Evolutionary conservation across 2,329 filamentous ascomycete genomes (phyloP).

Genomic region (Colletotrichum shisoi): DNA sequence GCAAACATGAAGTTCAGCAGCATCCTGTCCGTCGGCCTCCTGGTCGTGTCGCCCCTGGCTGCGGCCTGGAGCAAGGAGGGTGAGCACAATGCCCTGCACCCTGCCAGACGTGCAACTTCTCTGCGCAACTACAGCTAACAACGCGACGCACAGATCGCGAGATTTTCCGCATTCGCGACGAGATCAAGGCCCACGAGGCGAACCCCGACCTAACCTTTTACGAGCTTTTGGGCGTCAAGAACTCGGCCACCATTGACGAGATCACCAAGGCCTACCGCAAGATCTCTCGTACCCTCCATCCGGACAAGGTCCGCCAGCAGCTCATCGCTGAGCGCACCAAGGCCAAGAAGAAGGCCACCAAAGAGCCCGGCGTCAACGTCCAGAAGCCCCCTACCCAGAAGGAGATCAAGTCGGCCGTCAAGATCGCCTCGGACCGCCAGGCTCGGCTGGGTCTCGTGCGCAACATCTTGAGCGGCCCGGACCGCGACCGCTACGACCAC

Average conservation of each 20-base stretch:
- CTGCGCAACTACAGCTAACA: conserved; percentile 25
- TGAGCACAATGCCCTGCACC: conserved; percentile 48
- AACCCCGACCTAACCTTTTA: conserved; percentile 88
- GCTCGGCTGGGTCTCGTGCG: conserved; percentile 83
- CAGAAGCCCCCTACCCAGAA: conserved; percentile 74
- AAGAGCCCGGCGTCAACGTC: conserved; percentile 69
- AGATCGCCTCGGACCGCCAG: conserved; percentile 83
- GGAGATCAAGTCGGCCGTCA: conserved; percentile 80
- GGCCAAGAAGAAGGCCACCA: conserved; percentile 58
- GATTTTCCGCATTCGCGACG: conserved; percentile 94
- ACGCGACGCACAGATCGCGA: conserved; percentile 76
- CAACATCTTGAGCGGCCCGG: conserved; percentile 82
- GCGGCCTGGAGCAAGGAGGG: conserved; percentile 89
- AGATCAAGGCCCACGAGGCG: conserved; percentile 74
- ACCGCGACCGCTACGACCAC: conserved; percentile 89
- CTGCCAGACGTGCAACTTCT: not conserved
- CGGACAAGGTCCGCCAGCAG: conserved; percentile 91
- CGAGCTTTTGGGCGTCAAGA: conserved; percentile 82
- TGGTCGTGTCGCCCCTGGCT: conserved; percentile 71
- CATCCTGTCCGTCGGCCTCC: conserved; percentile 71
- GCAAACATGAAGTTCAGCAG: conserved; percentile 75
- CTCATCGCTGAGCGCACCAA: conserved; percentile 75
- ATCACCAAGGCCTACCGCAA: conserved; percentile 95
- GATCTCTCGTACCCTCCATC: conserved; percentile 82
- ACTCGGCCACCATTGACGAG: conserved; percentile 80